Conservation (phyloP, 2,329 filamentous ascomycete species). For the Phaeosphaeriaceae sp. region DNA sequence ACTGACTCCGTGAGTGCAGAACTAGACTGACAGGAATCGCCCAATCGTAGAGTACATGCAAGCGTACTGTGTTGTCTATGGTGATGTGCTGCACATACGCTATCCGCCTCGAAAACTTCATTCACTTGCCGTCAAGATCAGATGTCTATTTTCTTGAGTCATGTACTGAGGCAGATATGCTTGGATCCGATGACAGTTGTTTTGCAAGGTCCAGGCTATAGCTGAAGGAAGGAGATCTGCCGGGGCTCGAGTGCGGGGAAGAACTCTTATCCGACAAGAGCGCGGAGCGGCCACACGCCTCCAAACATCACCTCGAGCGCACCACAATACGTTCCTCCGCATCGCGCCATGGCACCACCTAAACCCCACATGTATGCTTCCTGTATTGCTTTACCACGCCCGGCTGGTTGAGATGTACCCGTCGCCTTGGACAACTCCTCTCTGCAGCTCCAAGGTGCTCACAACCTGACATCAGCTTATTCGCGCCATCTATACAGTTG, state of each 20-base stretch:
- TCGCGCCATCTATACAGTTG: not conserved
- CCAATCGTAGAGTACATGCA: not conserved
- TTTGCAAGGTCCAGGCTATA: not conserved
- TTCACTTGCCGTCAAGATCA: not conserved
- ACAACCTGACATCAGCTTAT: not conserved
- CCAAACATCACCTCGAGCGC: not conserved
- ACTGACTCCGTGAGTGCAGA: not conserved
- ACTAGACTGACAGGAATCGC: not conserved
- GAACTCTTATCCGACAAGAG: constrained; percentile 13
- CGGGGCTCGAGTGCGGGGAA: constrained; percentile 2
- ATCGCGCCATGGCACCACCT: constrained; percentile 17
- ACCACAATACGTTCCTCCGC: not conserved
- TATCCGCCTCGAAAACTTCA: too few relatives aligned
- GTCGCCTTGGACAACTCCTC: not conserved
- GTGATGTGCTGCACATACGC: too few relatives aligned
- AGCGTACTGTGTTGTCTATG: too few relatives aligned
- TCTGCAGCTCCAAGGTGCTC: not conserved
- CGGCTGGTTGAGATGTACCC: constrained; percentile 8
- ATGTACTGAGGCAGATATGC: not conserved
- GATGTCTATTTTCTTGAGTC: not conserved
- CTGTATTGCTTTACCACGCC: not conserved
- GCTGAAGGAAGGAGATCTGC: not conserved
- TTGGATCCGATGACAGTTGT: too few relatives aligned
- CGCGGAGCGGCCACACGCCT: not conserved
- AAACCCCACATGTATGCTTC: not conserved